Evolutionary conservation across 257 asterid genomes (phyloP), one percentile per base, ranked within the genome.

Genomic region (Salvia rosmarinus): DNA sequence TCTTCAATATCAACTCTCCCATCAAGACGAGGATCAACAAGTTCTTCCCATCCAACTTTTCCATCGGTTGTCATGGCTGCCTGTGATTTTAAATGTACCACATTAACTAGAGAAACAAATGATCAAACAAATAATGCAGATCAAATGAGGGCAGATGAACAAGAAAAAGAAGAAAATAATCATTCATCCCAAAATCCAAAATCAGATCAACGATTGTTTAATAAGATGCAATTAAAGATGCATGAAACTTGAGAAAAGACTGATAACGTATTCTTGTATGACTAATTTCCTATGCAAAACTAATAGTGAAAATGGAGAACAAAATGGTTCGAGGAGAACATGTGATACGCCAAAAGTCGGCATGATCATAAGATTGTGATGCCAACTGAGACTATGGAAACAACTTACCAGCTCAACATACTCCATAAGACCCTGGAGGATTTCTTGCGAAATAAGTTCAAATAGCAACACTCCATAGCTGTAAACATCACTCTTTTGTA

Each of bases 41-140:
- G 82, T 78, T 93, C 98, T 70, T 90, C 98, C 98, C 98, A 93
- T 59, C 97, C 98, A 13, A 63, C 95, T 74, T 87, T 89, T 39
- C 84, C 98, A 44, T 90, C 97, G 0, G 84, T 82, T 77, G 86
- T 88, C 98, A 93, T 90, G 65, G 98, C 96, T n/a, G 97, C 98
- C 98, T 93, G 55, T 60, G 52, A 80, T 64, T 65, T 62, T 72
- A 40, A 64, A 56, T 25, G 28, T 40, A 49, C 30, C 16, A n/a
- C n/a, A n/a, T n/a, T n/a, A n/a, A n/a, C n/a, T n/a, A n/a, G n/a
- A n/a, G n/a, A n/a, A n/a, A n/a, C n/a, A 13, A 43, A 17, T 14
- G 28, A 34, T 32, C 54, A 34, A 49, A 12, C 40, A 11, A 59
- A 42, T 13, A 28, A 17, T 32, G 61, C 50, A 46, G 19, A 44